Evolutionary conservation across 139 green algal species (phyloP), one percentile per base, ranked within the genome.

Genomic region (Chlamydomonas sphaeroides): DNA sequence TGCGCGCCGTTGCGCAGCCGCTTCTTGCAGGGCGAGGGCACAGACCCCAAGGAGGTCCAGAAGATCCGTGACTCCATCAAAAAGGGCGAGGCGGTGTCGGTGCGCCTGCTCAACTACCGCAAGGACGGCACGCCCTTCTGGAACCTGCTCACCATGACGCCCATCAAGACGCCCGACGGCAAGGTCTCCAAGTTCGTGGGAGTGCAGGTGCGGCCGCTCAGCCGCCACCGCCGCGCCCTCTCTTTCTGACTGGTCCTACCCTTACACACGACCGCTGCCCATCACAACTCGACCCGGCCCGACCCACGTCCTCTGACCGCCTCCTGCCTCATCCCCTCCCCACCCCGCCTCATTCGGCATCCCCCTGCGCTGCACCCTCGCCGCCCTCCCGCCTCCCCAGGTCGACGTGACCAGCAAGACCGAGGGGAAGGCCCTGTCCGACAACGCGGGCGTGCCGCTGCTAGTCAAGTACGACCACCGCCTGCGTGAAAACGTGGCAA

Each of bases 21-120:
- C 41, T 99, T 99, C 90, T 86, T 99, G n/a, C 97, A 99, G 82
- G 96, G 97, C 11, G 92, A 97, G 85, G 96, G 93, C 42, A 99
- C 97, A 28, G 94, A 98, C 88, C 93, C 91, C 10, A 95, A 96
- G 81, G 92, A 96, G 73, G 90, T 99, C 32, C 83, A 88, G 10
- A 94, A 95, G 70, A 90, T 99, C 39, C 89, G 95, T 15, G 84
- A 93, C 5, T 87, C 93, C 23, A 91, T 99, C 61, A 91, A 90
- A 39, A 86, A 89, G 32, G 93, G 92, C 38, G 92, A 92, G 38
- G 59, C 87, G 1, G 86, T 93, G 41, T 92, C 85, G 25, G 93
- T 96, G 53, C 89, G 96, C 25, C 89, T 98, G 68, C 90, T 98
- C 10, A 98, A 98, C 87, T 98, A 98, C 89, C 90, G 86, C 59